These are phyloP conservation scores for Harringtonia lauricola DNA, from an alignment of 2,329 filamentous ascomycete genomes.

Conservation along the genomic window DNA sequence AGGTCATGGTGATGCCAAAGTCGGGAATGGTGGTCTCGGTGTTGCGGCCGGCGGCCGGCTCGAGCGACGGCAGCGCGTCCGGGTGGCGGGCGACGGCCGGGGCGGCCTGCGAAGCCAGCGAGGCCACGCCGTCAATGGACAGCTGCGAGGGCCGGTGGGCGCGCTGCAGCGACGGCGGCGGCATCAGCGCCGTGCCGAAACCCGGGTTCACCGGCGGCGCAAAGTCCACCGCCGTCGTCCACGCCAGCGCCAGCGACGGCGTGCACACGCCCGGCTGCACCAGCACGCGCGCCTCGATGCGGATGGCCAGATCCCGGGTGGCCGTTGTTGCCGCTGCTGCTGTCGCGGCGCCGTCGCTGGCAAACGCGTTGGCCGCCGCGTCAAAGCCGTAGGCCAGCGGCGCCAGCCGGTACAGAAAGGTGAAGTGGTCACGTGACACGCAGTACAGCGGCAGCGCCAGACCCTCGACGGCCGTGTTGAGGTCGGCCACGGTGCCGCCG, in stretches of 20 bases:
- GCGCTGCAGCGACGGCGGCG: conserved; percentile 44
- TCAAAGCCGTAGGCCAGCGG: conserved; percentile 34
- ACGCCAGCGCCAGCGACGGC: conserved; percentile 52
- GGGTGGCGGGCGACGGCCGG: conserved; percentile 44
- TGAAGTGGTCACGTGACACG: conserved; percentile 63
- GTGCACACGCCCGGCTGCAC: conserved; percentile 45
- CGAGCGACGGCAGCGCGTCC: conserved; percentile 47
- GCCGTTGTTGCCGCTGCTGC: conserved; percentile 15
- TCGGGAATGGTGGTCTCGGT: conserved; percentile 39
- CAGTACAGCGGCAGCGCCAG: conserved; percentile 47
- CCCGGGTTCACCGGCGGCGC: conserved; percentile 52
- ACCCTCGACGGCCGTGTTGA: conserved; percentile 32
- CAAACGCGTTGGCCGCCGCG: not conserved
- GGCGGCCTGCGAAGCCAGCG: conserved; percentile 46
- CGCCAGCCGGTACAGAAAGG: conserved; percentile 58
- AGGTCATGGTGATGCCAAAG: conserved; percentile 65
- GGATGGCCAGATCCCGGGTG: conserved; percentile 43
- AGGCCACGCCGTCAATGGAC: conserved; percentile 46
- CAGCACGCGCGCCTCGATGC: conserved; percentile 48
- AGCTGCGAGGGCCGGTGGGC: conserved; percentile 53
- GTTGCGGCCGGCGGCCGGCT: conserved; percentile 35
- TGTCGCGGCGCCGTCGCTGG: not conserved
- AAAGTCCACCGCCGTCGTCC: conserved; percentile 61
- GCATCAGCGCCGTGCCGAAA: conserved; percentile 39
- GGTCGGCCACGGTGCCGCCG: conserved; percentile 47